Percentiles rank a stretch among this genome's conserved stretches.
Conservation (phyloP, 2,329 filamentous ascomycete genomes). For the Stagonosporopsis tanaceti region DNA sequence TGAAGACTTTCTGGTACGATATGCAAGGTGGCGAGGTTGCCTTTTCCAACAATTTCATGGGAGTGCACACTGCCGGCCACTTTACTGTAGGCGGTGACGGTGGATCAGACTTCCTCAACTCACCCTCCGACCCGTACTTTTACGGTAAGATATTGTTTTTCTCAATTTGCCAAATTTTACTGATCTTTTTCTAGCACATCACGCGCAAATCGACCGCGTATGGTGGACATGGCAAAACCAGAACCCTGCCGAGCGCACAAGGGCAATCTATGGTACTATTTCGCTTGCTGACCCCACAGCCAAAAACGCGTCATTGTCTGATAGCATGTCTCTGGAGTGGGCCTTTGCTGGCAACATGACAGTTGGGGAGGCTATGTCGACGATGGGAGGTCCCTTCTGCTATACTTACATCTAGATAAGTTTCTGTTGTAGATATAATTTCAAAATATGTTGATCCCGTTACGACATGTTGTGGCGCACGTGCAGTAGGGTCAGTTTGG, state of each 20-base stretch:
- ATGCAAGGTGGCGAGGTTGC: constrained; percentile 48
- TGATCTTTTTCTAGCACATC: constrained; percentile 35
- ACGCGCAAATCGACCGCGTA: constrained; percentile 55
- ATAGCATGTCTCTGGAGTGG: constrained; percentile 52
- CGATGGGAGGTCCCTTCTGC: constrained; percentile 57
- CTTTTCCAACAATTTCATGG: constrained; percentile 42
- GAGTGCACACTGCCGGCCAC: constrained; percentile 57
- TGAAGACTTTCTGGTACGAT: constrained; percentile 50
- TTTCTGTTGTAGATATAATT: constrained; percentile 9
- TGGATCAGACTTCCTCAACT: constrained; percentile 55
- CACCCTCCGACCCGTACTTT: constrained; percentile 39
- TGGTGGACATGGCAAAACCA: constrained; percentile 62
- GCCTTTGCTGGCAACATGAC: constrained; percentile 43
- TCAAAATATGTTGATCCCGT: not conserved
- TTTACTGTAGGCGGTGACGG: constrained; percentile 55
- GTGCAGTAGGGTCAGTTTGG: too few relatives aligned
- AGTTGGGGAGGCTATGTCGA: constrained; percentile 54
- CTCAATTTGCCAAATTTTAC: not conserved
- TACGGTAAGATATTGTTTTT: not conserved
- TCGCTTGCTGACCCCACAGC: constrained; percentile 54
- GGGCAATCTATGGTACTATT: constrained; percentile 53
- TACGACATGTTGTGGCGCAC: not conserved
- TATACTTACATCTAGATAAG: constrained; percentile 52
- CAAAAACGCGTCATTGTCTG: constrained; percentile 56
- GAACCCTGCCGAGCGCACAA: constrained; percentile 48